Conservation (phyloP, 306 rosid species). For the Malus sieversii region DNA sequence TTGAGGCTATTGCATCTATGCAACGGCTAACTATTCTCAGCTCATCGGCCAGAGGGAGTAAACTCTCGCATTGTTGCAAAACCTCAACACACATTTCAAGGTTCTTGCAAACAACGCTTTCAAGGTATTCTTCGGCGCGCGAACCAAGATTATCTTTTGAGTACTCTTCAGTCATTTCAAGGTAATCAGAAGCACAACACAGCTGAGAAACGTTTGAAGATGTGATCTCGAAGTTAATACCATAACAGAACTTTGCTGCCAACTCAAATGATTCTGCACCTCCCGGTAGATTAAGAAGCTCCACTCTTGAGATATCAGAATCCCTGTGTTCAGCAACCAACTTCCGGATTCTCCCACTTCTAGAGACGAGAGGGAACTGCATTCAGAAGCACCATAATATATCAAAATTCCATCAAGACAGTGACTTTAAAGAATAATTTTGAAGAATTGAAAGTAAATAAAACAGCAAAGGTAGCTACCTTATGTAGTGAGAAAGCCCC, state of each 20-base stretch:
- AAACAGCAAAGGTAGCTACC: constrained; percentile 29
- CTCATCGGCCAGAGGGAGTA: constrained; percentile 89
- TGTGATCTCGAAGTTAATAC: constrained; percentile 89
- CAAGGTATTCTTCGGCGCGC: constrained; percentile 74
- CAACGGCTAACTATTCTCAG: constrained; percentile 68
- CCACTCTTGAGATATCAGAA: constrained; percentile 83
- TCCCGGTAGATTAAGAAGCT: constrained; percentile 88
- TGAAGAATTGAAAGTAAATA: background rate
- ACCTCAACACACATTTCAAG: constrained; percentile 95
- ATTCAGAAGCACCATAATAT: constrained; percentile 10
- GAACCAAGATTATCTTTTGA: constrained; percentile 84
- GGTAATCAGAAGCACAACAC: constrained; percentile 81
- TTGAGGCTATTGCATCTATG: constrained; percentile 90
- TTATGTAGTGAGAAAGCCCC: constrained; percentile 74
- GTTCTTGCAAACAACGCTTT: constrained; percentile 71
- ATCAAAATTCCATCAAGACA: constrained; percentile 13
- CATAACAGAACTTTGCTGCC: constrained; percentile 96
- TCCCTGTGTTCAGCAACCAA: constrained; percentile 92
- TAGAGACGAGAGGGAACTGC: constrained; percentile 97
- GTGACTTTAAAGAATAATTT: background rate
- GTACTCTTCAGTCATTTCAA: constrained; percentile 92
- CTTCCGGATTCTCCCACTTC: constrained; percentile 87
- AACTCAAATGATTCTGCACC: constrained; percentile 84
- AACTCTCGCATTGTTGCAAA: constrained; percentile 77
- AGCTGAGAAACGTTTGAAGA: constrained; percentile 81